Evolutionary conservation across 2,329 filamentous ascomycete genomes (phyloP), one percentile per base, ranked within the genome.

Genomic region (Nothophoma quercina): DNA sequence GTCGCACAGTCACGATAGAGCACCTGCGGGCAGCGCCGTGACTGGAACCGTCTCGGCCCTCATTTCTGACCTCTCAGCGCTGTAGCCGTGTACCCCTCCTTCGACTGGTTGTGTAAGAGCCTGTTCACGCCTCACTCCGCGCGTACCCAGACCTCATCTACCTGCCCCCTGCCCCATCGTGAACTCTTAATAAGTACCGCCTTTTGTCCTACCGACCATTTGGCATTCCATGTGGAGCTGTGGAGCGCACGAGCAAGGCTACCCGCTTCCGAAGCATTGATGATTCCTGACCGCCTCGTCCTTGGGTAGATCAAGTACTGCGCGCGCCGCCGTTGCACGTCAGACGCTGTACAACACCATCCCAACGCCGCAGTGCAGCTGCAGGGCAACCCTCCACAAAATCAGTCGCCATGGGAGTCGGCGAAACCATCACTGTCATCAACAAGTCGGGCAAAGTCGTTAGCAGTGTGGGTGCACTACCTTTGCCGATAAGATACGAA

Each of bases 371-470:
- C 59, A 55, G 46, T 60, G 61, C 63, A 63, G 51, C 62, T 64
- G 58, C 56, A 64, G 56, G 58, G 54, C 55, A 34, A 30, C 25
- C 30, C 47, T 52, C 38, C 30, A 42, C 36, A 35, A 48, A 47
- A 48, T 43, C 49, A 55, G 52, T 43, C 64, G 58, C 55, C 41
- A 73, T 74, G 70, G 71, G 68, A 18, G 60, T 85, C 25, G 81
- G 83, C 58, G 88, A 96, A 76, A 93, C 90, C 41, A 87, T 96
- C 63, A 93, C 91, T 62, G 90, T 96, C 68, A 88, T 96, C 76
- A 95, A 96, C 79, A 92, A 85, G 74, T 95, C 91, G 51, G 91
- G 91, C 67, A 96, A 96, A 78, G 87, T 96, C 42, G 90, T 96
- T 65, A 93, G 88, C 81, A 95, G 88, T 54, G 91, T 93, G 81